Evolutionary conservation across 495 filamentous ascomycete species (phyloP), one percentile per base, ranked within the genome.

Genomic region (Polyplosphaeria fusca): DNA sequence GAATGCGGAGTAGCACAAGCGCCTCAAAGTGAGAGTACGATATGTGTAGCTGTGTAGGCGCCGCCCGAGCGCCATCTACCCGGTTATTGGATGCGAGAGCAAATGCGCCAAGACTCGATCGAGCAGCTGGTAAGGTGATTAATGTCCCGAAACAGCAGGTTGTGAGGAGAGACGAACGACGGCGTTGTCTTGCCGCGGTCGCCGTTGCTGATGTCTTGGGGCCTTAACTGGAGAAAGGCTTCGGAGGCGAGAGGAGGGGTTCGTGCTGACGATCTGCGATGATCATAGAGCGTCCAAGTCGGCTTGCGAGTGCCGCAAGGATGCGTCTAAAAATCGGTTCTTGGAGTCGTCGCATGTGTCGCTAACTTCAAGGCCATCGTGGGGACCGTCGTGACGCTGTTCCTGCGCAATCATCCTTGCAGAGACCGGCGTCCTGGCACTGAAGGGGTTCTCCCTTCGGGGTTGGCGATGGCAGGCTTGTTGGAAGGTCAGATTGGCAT

Each of bases 51-150:
- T 35, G 30, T 35, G 30, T n/a, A 35, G 30, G 9, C 30, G 30
- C n/a, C 30, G 30, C 9, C n/a, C 30, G 39, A 57, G 47, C 38
- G 38, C 58, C 58, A 55, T 61, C 37, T 43, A 54, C 58, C 58
- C 55, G 57, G 58, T 61, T 61, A 51, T 55, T 47, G 58, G 58
- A 55, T 54, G 58, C 44, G 35, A 22, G 44, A 23, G 23, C 23
- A 22, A 14, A 16, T 16, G 9, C n/a, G 39, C 9, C 39, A 20
- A 20, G 39, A 42, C 5, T 35, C 9, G 39, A 7, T 35, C 30
- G 14, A 35, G 30, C 30, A 35, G 14, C 14, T 35, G 30, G 14
- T 35, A 35, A n/a, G n/a, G 30, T 7, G 30, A 23, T 46, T 20
- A 23, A 46, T 20, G 5, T 5, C 42, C 42, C 26, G 26, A 46